Conservation (phyloP, 164 flowering plant genomes). For the Aristolochia contorta region DNA sequence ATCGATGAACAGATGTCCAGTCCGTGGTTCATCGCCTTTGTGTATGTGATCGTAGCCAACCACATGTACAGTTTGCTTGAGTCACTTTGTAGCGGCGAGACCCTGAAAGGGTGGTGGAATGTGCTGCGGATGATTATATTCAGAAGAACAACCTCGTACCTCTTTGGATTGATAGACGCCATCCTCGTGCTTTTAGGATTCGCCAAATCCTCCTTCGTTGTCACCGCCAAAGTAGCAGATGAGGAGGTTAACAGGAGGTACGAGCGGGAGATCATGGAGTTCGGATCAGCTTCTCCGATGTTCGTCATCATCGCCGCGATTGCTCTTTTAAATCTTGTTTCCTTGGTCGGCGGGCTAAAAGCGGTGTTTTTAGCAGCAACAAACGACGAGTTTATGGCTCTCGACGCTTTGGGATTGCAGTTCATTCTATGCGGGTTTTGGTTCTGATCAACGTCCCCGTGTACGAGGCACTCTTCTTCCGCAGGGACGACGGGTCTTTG, state of each 20-base stretch:
- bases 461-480: slow-evolving; percentile 45
- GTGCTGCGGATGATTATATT: slow-evolving; percentile 16
- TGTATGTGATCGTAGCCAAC: slow-evolving; percentile 29
- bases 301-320: slow-evolving; percentile 19
- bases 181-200: slow-evolving; percentile 16
- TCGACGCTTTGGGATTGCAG: slow-evolving; percentile 26
- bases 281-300: slow-evolving; percentile 29
- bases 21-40: slow-evolving; percentile 61
- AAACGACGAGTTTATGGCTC: neutral
- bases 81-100: slow-evolving; percentile 33
- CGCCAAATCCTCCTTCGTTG: slow-evolving; percentile 12
- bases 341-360: too few species aligned
- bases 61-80: slow-evolving; percentile 29
- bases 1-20: slow-evolving; percentile 44
- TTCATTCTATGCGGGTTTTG: slow-evolving; percentile 29
- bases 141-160: slow-evolving; percentile 16
- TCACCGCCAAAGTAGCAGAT: slow-evolving; percentile 23
- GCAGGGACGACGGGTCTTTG: slow-evolving; percentile 58
- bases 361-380: too few species aligned
- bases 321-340: too few species aligned
- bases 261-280: slow-evolving; percentile 26
- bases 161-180: slow-evolving; percentile 15
- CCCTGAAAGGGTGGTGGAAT: slow-evolving; percentile 25
- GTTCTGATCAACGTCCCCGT: slow-evolving; percentile 46
- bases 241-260: slow-evolving; percentile 23